Conservation (phyloP, 2,329 filamentous ascomycete species). For the Penicillium sp. region DNA sequence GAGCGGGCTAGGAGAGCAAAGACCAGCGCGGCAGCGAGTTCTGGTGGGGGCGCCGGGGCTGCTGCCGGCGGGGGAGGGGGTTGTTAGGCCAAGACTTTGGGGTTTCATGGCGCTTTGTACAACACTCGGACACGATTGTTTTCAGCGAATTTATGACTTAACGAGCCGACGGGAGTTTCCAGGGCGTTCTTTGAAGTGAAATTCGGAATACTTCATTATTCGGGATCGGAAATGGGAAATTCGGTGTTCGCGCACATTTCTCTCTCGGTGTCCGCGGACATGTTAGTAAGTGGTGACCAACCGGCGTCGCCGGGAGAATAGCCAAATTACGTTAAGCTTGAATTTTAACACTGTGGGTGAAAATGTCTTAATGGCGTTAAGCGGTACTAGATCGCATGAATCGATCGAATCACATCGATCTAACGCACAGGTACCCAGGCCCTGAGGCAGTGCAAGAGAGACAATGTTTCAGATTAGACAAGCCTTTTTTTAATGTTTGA, state of each 20-base stretch:
- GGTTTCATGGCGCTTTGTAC: background rate
- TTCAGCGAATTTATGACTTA: too few species aligned
- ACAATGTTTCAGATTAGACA: constrained; percentile 26
- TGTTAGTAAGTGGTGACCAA: too few species aligned
- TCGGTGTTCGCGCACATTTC: too few species aligned
- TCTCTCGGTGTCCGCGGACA: too few species aligned
- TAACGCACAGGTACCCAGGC: background rate
- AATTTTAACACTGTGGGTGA: background rate
- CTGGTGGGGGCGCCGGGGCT: constrained; percentile 12
- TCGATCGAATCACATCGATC: background rate
- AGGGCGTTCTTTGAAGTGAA: too few species aligned
- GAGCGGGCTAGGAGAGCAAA: constrained; percentile 25
- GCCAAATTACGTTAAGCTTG: background rate
- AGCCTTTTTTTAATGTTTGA: constrained; percentile 24
- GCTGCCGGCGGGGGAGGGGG: constrained; percentile 1
- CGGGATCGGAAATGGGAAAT: too few species aligned
- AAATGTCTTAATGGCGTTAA: background rate
- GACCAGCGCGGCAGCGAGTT: constrained; percentile 13
- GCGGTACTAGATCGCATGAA: background rate
- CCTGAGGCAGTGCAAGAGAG: constrained; percentile 20
- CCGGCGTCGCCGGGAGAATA: background rate
- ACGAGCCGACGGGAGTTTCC: too few species aligned
- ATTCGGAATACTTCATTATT: too few species aligned
- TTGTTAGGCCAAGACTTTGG: constrained; percentile 4
- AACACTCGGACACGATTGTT: background rate